Evolutionary conservation across 2,329 filamentous ascomycete genomes (phyloP).

Genomic region (Herpotrichia juniperi): DNA sequence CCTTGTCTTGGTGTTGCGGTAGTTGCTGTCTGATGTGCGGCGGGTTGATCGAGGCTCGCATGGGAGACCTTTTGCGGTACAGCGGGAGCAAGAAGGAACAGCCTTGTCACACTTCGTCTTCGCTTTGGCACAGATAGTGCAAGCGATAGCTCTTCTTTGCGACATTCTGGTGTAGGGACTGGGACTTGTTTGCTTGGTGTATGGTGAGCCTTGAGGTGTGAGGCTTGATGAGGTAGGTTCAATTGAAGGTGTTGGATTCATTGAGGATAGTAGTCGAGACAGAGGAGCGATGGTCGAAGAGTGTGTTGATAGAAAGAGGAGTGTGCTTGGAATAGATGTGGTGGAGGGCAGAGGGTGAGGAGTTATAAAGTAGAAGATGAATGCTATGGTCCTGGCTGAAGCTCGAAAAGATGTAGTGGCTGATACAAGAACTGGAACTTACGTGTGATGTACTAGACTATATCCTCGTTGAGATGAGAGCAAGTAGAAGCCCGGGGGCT

Average conservation of each 20-base stretch:
- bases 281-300: slow-evolving; percentile 7
- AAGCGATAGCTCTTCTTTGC: slow-evolving; percentile 44
- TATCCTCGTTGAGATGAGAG: slow-evolving; percentile 14
- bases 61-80: slow-evolving; percentile 41
- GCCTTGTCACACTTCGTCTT: slow-evolving; percentile 47
- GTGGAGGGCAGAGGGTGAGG: slow-evolving; percentile 9
- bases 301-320: slow-evolving; percentile 4
- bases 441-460: slow-evolving; percentile 37
- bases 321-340: slow-evolving; percentile 12
- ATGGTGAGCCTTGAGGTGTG: slow-evolving; percentile 17
- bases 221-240: slow-evolving; percentile 17
- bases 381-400: slow-evolving; percentile 18
- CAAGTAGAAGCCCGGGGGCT: slow-evolving; percentile 24
- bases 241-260: slow-evolving; percentile 22
- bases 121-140: slow-evolving; percentile 46
- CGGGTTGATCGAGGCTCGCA: slow-evolving; percentile 46
- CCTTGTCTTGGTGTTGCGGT: slow-evolving; percentile 34
- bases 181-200: slow-evolving; percentile 13
- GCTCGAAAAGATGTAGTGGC: slow-evolving; percentile 20
- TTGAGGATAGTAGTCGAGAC: slow-evolving; percentile 11
- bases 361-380: slow-evolving; percentile 20
- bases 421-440: slow-evolving; percentile 24
- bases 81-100: slow-evolving; percentile 45
- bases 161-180: slow-evolving; percentile 40
- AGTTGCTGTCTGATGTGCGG: slow-evolving; percentile 41